Evolutionary conservation across 208 protist species (phyloP), one percentile per base, ranked within the genome.

Genomic region (Herpetomonas samuelpessoai): DNA sequence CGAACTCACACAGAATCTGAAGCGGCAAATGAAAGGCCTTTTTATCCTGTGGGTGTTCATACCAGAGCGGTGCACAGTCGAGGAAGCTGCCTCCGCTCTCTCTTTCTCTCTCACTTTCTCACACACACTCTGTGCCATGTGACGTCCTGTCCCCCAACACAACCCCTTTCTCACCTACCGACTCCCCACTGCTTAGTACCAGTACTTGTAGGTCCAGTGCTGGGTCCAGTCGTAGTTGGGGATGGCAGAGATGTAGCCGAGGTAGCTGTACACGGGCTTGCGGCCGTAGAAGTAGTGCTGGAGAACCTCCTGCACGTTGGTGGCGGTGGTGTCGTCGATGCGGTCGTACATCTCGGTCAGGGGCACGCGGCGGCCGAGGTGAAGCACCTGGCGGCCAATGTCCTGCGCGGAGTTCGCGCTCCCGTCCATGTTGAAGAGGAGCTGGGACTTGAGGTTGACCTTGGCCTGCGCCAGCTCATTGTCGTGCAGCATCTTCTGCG

Each of bases 261-360:
- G 73, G 64, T 91, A 93, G 60, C 87, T 92, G 74, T 88, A 88
- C 39, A 91, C 83, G 27, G 88, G 91, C 68, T 92, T 90, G 59
- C 86, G 76, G 51, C 81, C 83, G 78, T 93, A 92, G 79, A 91
- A 96, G 76, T 96, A 96, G 77, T 95, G 85, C 69, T 95, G 81
- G 28, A 95, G 66, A 27, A 92, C 86, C 62, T 95, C 84, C 71
- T 92, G 86, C 12, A 95, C 56, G 64, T 94, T 88, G 57, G 55
- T 90, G 44, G 75, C 79, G 38, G 91, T 94, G 44, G 90, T 79
- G 70, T 93, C 86, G 60, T 96, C 88, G 57, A 96, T 95, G 64
- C 91, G 84, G 71, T 86, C 84, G 80, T 91, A 96, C 85, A 93
- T 92, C 77, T 96, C 87, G 68, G 75, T 71, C 38, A 96, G 78